Percentiles rank a stretch among this genome's conserved stretches.
These are phyloP conservation scores for Marsdenia floribunda DNA, from an alignment of 257 asterid genomes.

Conservation along the genomic window DNA sequence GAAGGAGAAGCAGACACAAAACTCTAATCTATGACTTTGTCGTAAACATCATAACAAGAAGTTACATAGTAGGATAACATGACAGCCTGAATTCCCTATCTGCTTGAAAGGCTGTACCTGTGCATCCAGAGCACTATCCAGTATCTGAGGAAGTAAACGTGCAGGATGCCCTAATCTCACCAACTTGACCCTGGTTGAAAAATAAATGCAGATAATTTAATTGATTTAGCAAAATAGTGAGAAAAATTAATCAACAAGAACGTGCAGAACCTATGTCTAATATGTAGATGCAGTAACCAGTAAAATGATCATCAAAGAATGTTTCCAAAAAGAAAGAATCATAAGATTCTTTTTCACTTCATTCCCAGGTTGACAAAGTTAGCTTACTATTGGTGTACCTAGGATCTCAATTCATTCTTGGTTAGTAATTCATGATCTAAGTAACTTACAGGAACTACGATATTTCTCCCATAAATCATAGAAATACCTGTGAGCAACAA, in stretches of 20 bases:
- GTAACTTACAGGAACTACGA: neutral
- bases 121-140: slow-evolving; percentile 93
- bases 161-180: slow-evolving; percentile 99
- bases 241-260: neutral
- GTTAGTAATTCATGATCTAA: neutral
- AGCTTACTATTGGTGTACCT: neutral
- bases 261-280: neutral
- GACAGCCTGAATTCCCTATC: slow-evolving; percentile 12
- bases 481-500: slow-evolving; percentile 82
- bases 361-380: neutral
- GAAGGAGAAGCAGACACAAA: slow-evolving; percentile 3
- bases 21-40: neutral
- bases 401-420: neutral
- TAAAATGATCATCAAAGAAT: neutral
- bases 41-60: neutral
- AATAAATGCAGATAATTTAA: neutral
- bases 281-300: neutral
- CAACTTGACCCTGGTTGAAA: slow-evolving; percentile 66
- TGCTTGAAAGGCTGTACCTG: slow-evolving; percentile 46
- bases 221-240: neutral
- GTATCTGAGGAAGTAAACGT: slow-evolving; percentile 91
- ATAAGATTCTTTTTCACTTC: neutral
- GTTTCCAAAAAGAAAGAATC: neutral
- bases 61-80: slow-evolving; percentile 3
- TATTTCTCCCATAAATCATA: neutral